These are phyloP conservation scores for Diddensiella caesifluorescens DNA, from an alignment of 805 yeast species.

Conservation along the genomic window DNA sequence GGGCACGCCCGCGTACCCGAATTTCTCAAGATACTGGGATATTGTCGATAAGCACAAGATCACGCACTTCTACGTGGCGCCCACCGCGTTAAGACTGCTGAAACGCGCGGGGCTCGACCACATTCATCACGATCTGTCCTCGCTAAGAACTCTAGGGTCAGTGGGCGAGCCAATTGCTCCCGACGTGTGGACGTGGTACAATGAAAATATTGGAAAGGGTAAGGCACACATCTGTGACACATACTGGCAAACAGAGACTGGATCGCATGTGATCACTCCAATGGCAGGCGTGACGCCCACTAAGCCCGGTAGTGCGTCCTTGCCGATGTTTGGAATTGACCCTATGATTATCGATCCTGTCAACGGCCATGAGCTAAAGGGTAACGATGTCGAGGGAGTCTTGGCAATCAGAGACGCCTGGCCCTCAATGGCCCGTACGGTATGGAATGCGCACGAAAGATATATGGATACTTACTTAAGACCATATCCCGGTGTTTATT, in stretches of 20 bases:
- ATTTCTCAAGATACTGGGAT: slow-evolving; percentile 93
- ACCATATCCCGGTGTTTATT: slow-evolving; percentile 89
- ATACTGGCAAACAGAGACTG: slow-evolving; percentile 98
- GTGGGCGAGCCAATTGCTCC: slow-evolving; percentile 97
- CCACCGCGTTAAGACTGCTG: slow-evolving; percentile 86
- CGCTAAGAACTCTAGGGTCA: slow-evolving; percentile 81
- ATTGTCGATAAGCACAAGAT: slow-evolving; percentile 81
- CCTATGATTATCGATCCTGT: slow-evolving; percentile 91
- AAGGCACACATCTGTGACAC: slow-evolving; percentile 90
- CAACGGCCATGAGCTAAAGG: slow-evolving; percentile 74
- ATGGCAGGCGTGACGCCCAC: slow-evolving; percentile 91
- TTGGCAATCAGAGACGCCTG: slow-evolving; percentile 83
- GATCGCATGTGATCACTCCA: slow-evolving; percentile 91
- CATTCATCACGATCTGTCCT: slow-evolving; percentile 70
- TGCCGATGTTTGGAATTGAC: slow-evolving; percentile 92
- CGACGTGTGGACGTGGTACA: slow-evolving; percentile 95
- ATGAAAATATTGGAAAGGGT: slow-evolving; percentile 78
- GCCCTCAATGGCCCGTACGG: slow-evolving; percentile 99
- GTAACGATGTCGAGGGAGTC: slow-evolving; percentile 93
- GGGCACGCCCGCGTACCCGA: slow-evolving; percentile 96
- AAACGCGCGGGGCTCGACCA: slow-evolving; percentile 76
- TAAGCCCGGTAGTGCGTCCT: slow-evolving; percentile 95
- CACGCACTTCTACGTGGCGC: slow-evolving; percentile 92
- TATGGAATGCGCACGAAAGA: slow-evolving; percentile 80
- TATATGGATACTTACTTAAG: slow-evolving; percentile 86